These are phyloP conservation scores for Dichotomocladium elegans DNA, from an alignment of 371 early-diverging fungal genomes.

Conservation along the genomic window DNA sequence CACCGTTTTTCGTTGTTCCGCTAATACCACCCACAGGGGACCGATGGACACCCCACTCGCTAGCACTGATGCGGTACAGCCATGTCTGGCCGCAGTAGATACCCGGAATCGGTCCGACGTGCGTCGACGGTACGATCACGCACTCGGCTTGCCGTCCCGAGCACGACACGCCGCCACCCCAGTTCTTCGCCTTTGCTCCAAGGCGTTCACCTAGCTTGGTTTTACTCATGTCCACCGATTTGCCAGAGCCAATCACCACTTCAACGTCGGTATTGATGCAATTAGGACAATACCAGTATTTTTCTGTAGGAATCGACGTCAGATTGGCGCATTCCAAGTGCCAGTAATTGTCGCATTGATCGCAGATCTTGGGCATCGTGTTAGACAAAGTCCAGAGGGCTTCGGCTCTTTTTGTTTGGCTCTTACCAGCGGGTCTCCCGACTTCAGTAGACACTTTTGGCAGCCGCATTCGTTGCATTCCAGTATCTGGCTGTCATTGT, in stretches of 20 bases:
- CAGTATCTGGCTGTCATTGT: conserved; percentile 42
- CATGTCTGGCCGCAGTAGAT: conserved; percentile 56
- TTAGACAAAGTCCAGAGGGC: too few species aligned
- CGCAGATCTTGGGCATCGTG: conserved; percentile 54
- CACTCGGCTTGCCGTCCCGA: conserved; percentile 40
- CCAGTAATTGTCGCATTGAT: conserved; percentile 57
- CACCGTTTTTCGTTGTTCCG: conserved; percentile 37
- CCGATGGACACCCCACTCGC: conserved; percentile 58
- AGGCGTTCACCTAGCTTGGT: conserved; percentile 39
- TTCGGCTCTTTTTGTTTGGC: too few species aligned
- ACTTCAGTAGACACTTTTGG: conserved; percentile 41
- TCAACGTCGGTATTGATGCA: conserved; percentile 43
- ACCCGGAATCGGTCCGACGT: conserved; percentile 60
- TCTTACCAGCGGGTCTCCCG: conserved; percentile 50
- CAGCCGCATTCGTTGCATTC: conserved; percentile 55
- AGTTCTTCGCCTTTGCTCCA: conserved; percentile 37
- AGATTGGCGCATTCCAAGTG: conserved; percentile 49
- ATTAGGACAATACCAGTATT: conserved; percentile 52
- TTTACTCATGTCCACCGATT: conserved; percentile 28
- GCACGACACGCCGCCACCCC: conserved; percentile 54
- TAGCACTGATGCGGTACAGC: conserved; percentile 32
- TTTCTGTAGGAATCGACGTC: conserved; percentile 31
- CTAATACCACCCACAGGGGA: conserved; percentile 51
- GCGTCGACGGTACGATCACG: conserved; percentile 28
- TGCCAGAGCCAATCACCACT: conserved; percentile 33